Conservation (phyloP, 1,284 basidiomycete genomes). For the Ceraceosorus guamensis region DNA sequence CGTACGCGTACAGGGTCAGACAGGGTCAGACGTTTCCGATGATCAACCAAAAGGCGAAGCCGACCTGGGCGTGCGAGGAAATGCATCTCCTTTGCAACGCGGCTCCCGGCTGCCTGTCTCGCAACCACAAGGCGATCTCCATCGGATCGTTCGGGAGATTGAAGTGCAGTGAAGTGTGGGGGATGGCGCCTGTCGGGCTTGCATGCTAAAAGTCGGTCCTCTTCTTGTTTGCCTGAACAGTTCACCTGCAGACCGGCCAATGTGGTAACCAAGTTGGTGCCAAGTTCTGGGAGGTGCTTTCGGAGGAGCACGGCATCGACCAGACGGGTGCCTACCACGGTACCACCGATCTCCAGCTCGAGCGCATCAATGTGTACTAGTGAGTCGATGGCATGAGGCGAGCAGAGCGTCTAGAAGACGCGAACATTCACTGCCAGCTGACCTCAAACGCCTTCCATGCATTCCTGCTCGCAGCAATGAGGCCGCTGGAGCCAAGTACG, state of each 20-base stretch:
- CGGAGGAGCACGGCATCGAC: slow-evolving; percentile 94
- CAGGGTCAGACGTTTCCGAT: background rate
- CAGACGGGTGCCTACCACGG: slow-evolving; percentile 83
- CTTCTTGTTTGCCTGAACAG: slow-evolving; percentile 5
- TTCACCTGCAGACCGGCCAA: slow-evolving; percentile 49
- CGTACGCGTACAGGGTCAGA: background rate
- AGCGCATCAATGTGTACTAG: slow-evolving; percentile 64
- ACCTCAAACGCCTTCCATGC: background rate
- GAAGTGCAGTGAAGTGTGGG: too few relatives aligned
- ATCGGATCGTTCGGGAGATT: too few relatives aligned
- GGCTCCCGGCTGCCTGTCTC: too few relatives aligned
- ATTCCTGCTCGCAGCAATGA: slow-evolving; percentile 22
- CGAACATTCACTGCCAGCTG: background rate
- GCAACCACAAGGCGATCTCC: too few relatives aligned
- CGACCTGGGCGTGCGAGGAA: background rate
- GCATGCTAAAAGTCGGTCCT: background rate
- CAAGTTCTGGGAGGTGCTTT: slow-evolving; percentile 97
- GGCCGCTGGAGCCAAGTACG: slow-evolving; percentile 62
- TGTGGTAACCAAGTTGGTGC: slow-evolving; percentile 56
- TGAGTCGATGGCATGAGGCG: slow-evolving; percentile 2
- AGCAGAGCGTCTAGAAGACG: background rate
- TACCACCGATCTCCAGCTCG: slow-evolving; percentile 88
- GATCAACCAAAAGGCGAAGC: background rate
- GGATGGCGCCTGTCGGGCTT: too few relatives aligned
- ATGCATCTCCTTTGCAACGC: background rate